phyloP scores from a whole-genome alignment of 768 basidiomycete genomes.

The Suillus subalutaceus region DNA sequence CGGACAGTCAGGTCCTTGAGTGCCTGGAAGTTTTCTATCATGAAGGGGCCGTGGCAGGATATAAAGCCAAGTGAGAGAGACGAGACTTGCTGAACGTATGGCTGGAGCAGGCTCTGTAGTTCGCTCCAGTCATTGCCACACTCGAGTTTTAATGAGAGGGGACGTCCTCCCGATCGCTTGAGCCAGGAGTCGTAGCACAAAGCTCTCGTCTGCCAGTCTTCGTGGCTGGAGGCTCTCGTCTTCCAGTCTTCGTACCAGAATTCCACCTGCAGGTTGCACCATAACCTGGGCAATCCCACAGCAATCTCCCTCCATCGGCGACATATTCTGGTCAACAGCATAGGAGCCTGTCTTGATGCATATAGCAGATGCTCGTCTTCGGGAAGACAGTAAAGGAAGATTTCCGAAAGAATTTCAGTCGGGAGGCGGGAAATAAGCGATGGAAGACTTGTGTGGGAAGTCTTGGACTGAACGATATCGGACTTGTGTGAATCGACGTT shows the following conservation, averaged over 20 bases:
- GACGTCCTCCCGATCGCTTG: background rate
- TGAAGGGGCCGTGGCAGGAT: background rate
- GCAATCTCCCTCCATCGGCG: constrained; percentile 44
- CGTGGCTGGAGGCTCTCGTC: too few relatives aligned
- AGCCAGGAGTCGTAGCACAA: background rate
- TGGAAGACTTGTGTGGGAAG: background rate
- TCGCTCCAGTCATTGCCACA: background rate
- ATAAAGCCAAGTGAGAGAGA: constrained; percentile 1
- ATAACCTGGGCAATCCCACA: constrained; percentile 44
- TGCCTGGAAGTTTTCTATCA: constrained; percentile 11
- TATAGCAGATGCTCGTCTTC: constrained; percentile 26
- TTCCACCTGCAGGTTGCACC: constrained; percentile 43
- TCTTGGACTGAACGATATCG: background rate
- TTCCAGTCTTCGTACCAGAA: constrained; percentile 6
- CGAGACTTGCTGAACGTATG: constrained; percentile 15
- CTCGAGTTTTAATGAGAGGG: background rate
- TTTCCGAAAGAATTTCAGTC: background rate
- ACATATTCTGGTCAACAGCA: constrained; percentile 44
- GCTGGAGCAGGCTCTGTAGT: constrained; percentile 15
- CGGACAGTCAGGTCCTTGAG: constrained; percentile 22
- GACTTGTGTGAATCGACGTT: too few relatives aligned
- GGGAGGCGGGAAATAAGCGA: background rate
- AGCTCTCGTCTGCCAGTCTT: constrained; percentile 10
- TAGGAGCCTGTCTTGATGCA: constrained; percentile 32
- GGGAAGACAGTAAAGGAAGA: background rate